A percentile compares a stretch with the other conserved stretches of the same genome.
Evolutionary conservation across 2,329 filamentous ascomycete species (phyloP).

Genomic region (Monosporascus sp.): DNA sequence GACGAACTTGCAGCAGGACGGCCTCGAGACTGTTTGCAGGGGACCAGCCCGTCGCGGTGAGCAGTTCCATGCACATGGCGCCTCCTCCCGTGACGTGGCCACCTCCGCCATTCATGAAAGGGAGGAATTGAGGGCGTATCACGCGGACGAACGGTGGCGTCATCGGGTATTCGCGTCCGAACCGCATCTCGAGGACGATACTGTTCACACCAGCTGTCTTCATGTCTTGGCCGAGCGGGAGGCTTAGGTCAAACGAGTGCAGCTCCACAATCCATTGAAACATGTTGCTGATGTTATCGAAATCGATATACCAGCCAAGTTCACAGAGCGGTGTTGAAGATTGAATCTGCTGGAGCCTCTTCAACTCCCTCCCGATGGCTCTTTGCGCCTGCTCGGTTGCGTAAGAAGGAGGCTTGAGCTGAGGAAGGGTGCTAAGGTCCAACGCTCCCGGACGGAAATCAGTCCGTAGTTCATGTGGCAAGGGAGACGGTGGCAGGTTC

Average conservation of each 20-base stretch:
- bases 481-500: conserved; percentile 3
- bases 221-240: conserved; percentile 74
- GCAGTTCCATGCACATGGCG: conserved; percentile 75
- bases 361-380: conserved; percentile 59
- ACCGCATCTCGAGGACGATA: conserved; percentile 76
- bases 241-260: conserved; percentile 66
- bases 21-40: conserved; percentile 69
- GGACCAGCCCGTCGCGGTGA: conserved; percentile 80
- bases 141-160: conserved; percentile 81
- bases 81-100: conserved; percentile 83
- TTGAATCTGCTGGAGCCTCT: conserved; percentile 59
- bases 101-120: conserved; percentile 67
- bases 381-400: conserved; percentile 57
- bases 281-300: conserved; percentile 60
- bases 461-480: conserved; percentile 18
- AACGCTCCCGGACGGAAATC: conserved; percentile 63
- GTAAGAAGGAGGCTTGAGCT: conserved; percentile 61
- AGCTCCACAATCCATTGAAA: conserved; percentile 92
- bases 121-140: conserved; percentile 71
- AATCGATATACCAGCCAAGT: conserved; percentile 80
- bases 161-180: conserved; percentile 69
- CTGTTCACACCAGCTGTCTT: conserved; percentile 54
- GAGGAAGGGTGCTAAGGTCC: conserved; percentile 54
- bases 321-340: conserved; percentile 52
- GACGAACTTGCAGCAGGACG: conserved; percentile 72